These are phyloP conservation scores for Narthecium ossifragum DNA, from an alignment of 106 monocot genomes.

Conservation along the genomic window DNA sequence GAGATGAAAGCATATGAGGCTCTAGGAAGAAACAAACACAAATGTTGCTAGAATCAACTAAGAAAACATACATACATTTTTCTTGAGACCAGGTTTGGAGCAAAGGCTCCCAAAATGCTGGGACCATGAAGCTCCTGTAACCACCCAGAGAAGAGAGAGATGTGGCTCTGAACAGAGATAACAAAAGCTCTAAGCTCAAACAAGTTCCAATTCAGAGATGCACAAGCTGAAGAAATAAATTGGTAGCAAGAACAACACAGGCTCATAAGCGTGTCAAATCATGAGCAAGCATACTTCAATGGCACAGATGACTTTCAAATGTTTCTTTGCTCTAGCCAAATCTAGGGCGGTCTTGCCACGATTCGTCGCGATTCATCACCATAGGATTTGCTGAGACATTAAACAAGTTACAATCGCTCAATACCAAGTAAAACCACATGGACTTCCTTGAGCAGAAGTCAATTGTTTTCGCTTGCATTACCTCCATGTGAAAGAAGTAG, in stretches of 20 bases:
- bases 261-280: neutral
- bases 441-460: too few species aligned
- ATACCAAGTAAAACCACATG: neutral
- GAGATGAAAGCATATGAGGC: neutral
- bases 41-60: neutral
- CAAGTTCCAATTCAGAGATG: too few species aligned
- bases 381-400: constrained; percentile 58
- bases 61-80: constrained; percentile 50
- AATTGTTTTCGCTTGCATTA: constrained; percentile 20
- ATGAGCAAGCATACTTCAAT: constrained; percentile 59
- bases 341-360: constrained; percentile 89
- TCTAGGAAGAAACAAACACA: neutral
- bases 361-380: constrained; percentile 66
- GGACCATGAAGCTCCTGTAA: constrained; percentile 67
- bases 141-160: constrained; percentile 83
- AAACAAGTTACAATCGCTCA: neutral
- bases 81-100: constrained; percentile 56
- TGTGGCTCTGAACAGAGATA: constrained; percentile 45
- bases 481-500: constrained; percentile 84
- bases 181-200: too few species aligned
- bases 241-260: too few species aligned
- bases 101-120: constrained; percentile 64
- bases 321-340: constrained; percentile 76
- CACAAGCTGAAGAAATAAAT: too few species aligned
- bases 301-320: constrained; percentile 67